Evolutionary conservation across 805 yeast genomes (phyloP).

Genomic region (Wickerhamiella parazyma): DNA sequence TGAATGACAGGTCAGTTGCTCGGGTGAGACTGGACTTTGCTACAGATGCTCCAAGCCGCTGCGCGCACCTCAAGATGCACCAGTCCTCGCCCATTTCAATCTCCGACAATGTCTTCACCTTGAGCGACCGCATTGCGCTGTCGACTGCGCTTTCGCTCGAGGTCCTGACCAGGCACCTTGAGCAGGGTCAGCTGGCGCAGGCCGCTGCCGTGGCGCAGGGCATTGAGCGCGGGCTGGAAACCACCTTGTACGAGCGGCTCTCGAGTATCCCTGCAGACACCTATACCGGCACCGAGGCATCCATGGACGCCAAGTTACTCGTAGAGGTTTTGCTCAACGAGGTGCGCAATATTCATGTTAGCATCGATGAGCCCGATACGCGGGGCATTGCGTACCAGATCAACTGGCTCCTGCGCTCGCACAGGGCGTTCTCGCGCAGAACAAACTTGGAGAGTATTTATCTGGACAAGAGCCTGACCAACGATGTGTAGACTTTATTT

Average conservation of each 20-base stretch:
- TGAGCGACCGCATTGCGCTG: neutral
- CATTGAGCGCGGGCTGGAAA: neutral
- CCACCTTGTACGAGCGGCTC: neutral
- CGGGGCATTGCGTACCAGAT: neutral
- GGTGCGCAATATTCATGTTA: neutral
- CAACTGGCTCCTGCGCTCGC: conserved; percentile 8
- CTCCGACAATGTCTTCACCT: neutral
- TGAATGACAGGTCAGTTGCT: neutral
- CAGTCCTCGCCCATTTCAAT: neutral
- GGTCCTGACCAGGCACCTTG: neutral
- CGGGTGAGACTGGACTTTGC: neutral
- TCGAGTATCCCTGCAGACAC: neutral
- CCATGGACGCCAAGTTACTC: neutral
- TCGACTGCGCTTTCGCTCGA: conserved; percentile 1
- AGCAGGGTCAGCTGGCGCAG: neutral
- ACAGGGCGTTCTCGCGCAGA: conserved; percentile 8
- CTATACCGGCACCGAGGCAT: neutral
- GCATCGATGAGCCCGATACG: neutral
- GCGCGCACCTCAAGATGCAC: neutral
- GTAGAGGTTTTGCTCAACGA: neutral
- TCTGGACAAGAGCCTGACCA: conserved; percentile 9
- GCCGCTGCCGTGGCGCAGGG: neutral
- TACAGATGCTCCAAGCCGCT: neutral
- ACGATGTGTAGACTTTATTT: conserved; percentile 4
- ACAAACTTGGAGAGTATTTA: conserved; percentile 9